Evolutionary conservation across 352 stramenopile species (phyloP).

Genomic region (Peronospora belbahrii): DNA sequence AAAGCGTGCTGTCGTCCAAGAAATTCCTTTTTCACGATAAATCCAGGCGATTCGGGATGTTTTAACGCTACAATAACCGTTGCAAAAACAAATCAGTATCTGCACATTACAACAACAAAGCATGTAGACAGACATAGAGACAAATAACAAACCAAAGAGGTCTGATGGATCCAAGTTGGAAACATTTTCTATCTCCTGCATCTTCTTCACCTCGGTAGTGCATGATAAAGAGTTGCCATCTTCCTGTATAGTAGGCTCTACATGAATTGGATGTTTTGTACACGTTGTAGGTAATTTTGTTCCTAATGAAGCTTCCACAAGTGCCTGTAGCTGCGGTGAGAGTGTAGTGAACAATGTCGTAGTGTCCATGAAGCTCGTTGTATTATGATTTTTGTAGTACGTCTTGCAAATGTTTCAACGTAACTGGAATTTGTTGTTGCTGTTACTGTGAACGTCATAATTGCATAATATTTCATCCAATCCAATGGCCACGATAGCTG

Average conservation of each 20-base stretch:
- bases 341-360: conserved; percentile 41
- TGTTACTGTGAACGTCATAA: no score
- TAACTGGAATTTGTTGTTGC: no score
- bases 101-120: background rate
- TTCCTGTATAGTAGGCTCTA: no score
- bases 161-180: conserved; percentile 47
- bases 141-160: conserved; percentile 37
- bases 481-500: background rate
- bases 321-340: conserved; percentile 55
- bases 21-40: conserved; percentile 48
- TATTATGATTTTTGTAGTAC: background rate
- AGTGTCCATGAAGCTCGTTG: conserved; percentile 2
- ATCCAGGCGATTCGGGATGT: conserved; percentile 40
- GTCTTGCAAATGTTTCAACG: no score
- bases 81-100: background rate
- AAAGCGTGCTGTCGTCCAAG: conserved; percentile 30
- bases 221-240: background rate
- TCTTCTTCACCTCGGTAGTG: conserved; percentile 1
- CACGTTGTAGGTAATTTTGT: conserved; percentile 30
- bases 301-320: conserved; percentile 55
- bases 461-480: background rate
- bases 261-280: no score
- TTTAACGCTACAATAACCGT: conserved; percentile 26
- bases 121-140: no score
- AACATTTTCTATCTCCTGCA: background rate